Evolutionary conservation across 164 flowering plant genomes (phyloP).

Genomic region (Macadamia integrifolia): DNA sequence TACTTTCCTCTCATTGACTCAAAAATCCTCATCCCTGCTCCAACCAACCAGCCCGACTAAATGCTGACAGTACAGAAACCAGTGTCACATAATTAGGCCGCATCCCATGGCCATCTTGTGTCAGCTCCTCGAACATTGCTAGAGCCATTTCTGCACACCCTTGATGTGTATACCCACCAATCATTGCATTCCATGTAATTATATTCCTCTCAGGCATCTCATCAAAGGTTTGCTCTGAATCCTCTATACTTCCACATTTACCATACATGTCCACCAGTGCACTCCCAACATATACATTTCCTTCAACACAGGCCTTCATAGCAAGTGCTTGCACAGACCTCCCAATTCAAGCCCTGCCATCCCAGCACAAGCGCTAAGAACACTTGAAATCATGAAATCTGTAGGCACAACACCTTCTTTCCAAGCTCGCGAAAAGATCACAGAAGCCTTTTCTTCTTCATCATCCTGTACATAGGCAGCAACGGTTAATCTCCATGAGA

Average conservation of each 20-base stretch:
- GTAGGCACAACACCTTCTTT: slow-evolving; percentile 44
- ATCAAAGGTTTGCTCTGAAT: slow-evolving; percentile 49
- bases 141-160: slow-evolving; percentile 66
- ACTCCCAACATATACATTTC: slow-evolving; percentile 69
- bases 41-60: slow-evolving; percentile 73
- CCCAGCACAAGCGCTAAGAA: slow-evolving; percentile 75
- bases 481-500: slow-evolving; percentile 77
- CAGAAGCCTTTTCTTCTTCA: slow-evolving; percentile 66
- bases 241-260: slow-evolving; percentile 72
- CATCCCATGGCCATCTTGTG: slow-evolving; percentile 15
- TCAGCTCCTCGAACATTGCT: slow-evolving; percentile 53
- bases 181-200: slow-evolving; percentile 72
- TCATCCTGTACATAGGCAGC: slow-evolving; percentile 62
- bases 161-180: slow-evolving; percentile 77
- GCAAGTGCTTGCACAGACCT: slow-evolving; percentile 65
- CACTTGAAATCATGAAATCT: slow-evolving; percentile 75
- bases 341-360: slow-evolving; percentile 56
- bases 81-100: slow-evolving; percentile 66
- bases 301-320: slow-evolving; percentile 62
- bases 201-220: slow-evolving; percentile 57
- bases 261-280: slow-evolving; percentile 97
- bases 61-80: slow-evolving; percentile 65
- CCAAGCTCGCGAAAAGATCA: slow-evolving; percentile 36
- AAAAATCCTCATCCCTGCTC: slow-evolving; percentile 50
- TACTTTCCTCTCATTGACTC: slow-evolving; percentile 52